These are phyloP conservation scores for Trametes elegans DNA, from an alignment of 768 basidiomycete species.

Conservation along the genomic window DNA sequence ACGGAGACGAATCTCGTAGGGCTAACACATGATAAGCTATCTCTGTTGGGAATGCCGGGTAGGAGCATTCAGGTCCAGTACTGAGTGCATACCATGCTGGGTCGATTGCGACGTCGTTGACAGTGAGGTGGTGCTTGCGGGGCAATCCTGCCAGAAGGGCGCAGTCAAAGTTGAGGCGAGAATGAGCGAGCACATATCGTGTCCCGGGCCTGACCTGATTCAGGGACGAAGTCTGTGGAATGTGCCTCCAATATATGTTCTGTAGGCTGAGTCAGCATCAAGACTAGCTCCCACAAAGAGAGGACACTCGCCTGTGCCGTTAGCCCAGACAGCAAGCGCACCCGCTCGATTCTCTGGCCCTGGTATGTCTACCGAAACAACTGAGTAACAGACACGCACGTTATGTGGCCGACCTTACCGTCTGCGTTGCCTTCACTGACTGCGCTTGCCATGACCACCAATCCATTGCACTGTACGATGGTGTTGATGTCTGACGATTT, in stretches of 20 bases:
- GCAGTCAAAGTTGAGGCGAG: neutral
- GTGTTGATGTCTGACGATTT: conserved; percentile 44
- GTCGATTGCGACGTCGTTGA: conserved; percentile 56
- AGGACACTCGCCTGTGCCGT: neutral
- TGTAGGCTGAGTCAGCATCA: neutral
- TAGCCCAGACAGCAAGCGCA: conserved; percentile 1
- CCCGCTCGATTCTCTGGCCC: conserved; percentile 16
- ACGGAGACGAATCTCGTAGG: conserved; percentile 43
- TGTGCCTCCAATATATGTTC: neutral
- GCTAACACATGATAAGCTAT: conserved; percentile 26
- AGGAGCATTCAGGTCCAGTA: no score
- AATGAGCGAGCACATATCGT: no score
- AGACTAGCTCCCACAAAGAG: neutral
- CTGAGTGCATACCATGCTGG: conserved; percentile 40
- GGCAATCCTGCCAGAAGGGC: neutral
- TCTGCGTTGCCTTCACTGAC: conserved; percentile 40
- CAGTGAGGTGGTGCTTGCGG: conserved; percentile 45
- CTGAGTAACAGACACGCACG: no score
- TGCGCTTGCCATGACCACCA: conserved; percentile 44
- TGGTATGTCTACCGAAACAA: neutral
- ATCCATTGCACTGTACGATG: conserved; percentile 45
- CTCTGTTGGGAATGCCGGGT: neutral
- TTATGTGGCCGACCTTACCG: neutral
- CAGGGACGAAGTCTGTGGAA: neutral
- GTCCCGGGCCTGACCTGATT: neutral